Conservation (phyloP, 148 eudicot species). For the Oxyria digyna region DNA sequence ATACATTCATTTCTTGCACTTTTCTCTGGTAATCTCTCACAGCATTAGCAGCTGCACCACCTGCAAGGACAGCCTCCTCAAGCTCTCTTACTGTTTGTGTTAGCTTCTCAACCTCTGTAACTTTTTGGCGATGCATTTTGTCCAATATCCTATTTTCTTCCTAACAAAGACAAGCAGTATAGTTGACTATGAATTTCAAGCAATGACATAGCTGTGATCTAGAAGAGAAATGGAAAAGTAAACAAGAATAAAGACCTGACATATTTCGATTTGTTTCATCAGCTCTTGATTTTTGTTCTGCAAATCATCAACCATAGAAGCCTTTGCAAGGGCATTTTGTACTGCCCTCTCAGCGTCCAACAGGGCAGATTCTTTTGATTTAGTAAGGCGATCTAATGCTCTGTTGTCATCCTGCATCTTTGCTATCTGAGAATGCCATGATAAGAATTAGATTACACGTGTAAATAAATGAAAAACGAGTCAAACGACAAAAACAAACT, state of each 20-base stretch:
- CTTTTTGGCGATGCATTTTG: slow-evolving; percentile 68
- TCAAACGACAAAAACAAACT: neutral
- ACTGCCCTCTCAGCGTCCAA: slow-evolving; percentile 74
- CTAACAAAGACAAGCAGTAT: slow-evolving; percentile 14
- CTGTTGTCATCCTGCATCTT: slow-evolving; percentile 77
- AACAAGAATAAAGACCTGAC: slow-evolving; percentile 36
- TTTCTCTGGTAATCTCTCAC: slow-evolving; percentile 73
- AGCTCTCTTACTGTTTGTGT: slow-evolving; percentile 67
- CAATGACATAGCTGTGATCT: neutral
- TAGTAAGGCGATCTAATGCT: slow-evolving; percentile 36
- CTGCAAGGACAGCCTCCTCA: slow-evolving; percentile 82
- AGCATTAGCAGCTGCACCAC: slow-evolving; percentile 82
- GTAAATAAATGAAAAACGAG: neutral
- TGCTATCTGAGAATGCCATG: slow-evolving; percentile 34
- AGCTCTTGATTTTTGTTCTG: slow-evolving; percentile 78
- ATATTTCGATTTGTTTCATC: slow-evolving; percentile 78
- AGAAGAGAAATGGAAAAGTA: neutral
- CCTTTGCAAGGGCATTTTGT: slow-evolving; percentile 62
- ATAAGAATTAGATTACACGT: neutral
- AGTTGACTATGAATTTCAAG: neutral
- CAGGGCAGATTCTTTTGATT: slow-evolving; percentile 77
- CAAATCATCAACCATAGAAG: slow-evolving; percentile 81
- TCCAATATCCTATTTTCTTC: slow-evolving; percentile 76
- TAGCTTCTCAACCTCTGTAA: slow-evolving; percentile 73
- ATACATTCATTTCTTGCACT: slow-evolving; percentile 82